phyloP scores from a whole-genome alignment of 345 rosid species.

The Eucalyptus coolabah region DNA sequence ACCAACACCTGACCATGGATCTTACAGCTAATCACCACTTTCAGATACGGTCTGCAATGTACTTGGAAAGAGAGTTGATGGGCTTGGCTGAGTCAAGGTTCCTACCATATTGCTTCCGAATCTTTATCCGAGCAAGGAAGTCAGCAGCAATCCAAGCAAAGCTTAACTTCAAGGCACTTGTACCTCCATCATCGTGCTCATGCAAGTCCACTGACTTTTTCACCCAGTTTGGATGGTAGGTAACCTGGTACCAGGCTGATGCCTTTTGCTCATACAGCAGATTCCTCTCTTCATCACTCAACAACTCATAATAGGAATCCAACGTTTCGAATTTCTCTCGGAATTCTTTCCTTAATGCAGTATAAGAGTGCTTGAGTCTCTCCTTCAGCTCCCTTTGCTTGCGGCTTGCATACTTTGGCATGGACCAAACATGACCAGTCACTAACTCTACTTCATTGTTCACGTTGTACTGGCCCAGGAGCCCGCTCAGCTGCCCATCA shows the following conservation, averaged over 20 bases:
- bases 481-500: conserved; percentile 56
- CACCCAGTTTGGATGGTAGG: conserved; percentile 73
- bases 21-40: neutral
- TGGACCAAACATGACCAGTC: conserved; percentile 90
- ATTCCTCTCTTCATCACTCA: conserved; percentile 52
- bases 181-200: conserved; percentile 10
- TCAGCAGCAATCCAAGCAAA: conserved; percentile 87
- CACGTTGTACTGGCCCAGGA: conserved; percentile 68
- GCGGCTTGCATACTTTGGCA: conserved; percentile 58
- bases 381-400: conserved; percentile 73
- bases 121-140: conserved; percentile 68
- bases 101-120: conserved; percentile 8
- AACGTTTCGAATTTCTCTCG: conserved; percentile 47
- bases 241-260: conserved; percentile 88
- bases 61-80: conserved; percentile 37
- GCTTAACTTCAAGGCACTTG: conserved; percentile 30
- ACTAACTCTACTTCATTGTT: conserved; percentile 82
- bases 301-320: conserved; percentile 14
- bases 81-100: conserved; percentile 36
- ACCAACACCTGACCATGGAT: neutral
- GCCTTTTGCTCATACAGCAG: conserved; percentile 59
- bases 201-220: conserved; percentile 34
- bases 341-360: conserved; percentile 60
- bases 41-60: conserved; percentile 47
- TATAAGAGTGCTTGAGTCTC: conserved; percentile 60